Base-by-base conservation (phyloP, 23 red algal genomes). In the Gracilaria caudata region DNA sequence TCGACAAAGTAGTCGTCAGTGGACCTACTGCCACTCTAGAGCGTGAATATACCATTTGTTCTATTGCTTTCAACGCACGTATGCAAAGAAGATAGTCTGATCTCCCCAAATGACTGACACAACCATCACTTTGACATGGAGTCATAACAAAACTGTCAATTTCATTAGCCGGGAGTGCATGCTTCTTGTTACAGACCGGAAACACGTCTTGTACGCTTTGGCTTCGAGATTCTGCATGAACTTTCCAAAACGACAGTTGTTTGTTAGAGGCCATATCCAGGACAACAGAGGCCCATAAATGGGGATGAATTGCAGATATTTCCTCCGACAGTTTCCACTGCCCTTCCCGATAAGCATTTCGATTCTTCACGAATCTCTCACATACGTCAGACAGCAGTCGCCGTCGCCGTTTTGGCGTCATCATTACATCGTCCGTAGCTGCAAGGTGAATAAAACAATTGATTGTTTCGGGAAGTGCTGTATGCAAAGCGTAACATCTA, bases 181-280 rank as follows among this genome's bases (percentile, higher is more conserved):
- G 3, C 30, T 7, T 3, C 4, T 60, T 41, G 37, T 81, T 81
- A 10, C 9, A 81, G 24, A 81, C n/a, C 1, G 77, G 77, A 61
- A 81, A 81, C 2, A 63, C 3, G 2, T 63, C 6, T 13, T 2
- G 28, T 12, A 81, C 5, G n/a, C 13, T 33, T 9, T 60, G 35
- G 2, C 32, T 61, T 3, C 21, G 7, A 1, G n/a, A 49, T 32
- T 7, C 20, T 12, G 77, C 49, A 9, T 21, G 3, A 7, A 81
- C 30, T 36, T 63, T 81, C 77, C 54, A 81, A 51, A 23, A 9
- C 11, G 24, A 1, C 32, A 81, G 36, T 28, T 81, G 77, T 51
- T 81, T 81, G 53, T 81, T 81, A 2, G 77, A 36, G 5, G 77
- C 77, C 53, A 81, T 81, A 38, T 81, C 77, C 30, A 81, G 7